A percentile compares a stretch with the other conserved stretches of the same genome.
phyloP scores from a whole-genome alignment of 352 stramenopile species.

The Phytophthora kernoviae region DNA sequence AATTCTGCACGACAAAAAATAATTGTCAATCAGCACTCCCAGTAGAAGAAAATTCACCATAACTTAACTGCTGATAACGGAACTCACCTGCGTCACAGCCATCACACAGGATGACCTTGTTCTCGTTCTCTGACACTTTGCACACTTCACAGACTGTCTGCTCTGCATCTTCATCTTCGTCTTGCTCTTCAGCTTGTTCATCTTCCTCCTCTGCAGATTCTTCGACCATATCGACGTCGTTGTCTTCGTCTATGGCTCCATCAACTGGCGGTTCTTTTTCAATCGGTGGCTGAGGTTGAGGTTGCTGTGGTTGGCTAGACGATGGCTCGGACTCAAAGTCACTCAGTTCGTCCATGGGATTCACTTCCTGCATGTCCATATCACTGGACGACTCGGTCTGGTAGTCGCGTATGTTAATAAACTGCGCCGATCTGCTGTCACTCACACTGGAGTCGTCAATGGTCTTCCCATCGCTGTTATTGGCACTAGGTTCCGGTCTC shows the following conservation, averaged over 20 bases:
- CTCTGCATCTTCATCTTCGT: constrained; percentile 23
- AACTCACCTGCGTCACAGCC: constrained; percentile 44
- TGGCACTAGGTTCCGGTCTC: not conserved
- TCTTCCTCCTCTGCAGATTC: constrained; percentile 4
- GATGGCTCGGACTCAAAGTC: constrained; percentile 51
- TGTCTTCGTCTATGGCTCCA: constrained; percentile 3
- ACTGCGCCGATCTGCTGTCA: constrained; percentile 10
- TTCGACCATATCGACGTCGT: constrained; percentile 36
- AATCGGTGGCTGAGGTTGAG: constrained; percentile 2
- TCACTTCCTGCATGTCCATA: constrained; percentile 48
- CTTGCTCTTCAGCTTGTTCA: constrained; percentile 5
- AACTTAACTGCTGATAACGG: too few species aligned
- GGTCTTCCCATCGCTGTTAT: not conserved
- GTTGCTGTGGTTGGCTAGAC: constrained; percentile 2
- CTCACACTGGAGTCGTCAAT: not conserved
- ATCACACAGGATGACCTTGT: constrained; percentile 60
- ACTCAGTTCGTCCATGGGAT: constrained; percentile 68
- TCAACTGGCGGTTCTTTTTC: constrained; percentile 6
- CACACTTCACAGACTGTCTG: constrained; percentile 51
- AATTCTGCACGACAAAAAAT: constrained; percentile 34
- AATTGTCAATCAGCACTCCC: not conserved
- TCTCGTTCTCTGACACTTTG: constrained; percentile 40
- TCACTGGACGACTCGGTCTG: constrained; percentile 61
- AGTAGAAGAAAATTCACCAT: too few species aligned
- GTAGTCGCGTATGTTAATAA: constrained; percentile 37